A percentile compares a stretch with the other conserved stretches of the same genome.
These are phyloP conservation scores for Saturnispora ahearnii DNA, from an alignment of 805 yeast genomes.

Conservation along the genomic window DNA sequence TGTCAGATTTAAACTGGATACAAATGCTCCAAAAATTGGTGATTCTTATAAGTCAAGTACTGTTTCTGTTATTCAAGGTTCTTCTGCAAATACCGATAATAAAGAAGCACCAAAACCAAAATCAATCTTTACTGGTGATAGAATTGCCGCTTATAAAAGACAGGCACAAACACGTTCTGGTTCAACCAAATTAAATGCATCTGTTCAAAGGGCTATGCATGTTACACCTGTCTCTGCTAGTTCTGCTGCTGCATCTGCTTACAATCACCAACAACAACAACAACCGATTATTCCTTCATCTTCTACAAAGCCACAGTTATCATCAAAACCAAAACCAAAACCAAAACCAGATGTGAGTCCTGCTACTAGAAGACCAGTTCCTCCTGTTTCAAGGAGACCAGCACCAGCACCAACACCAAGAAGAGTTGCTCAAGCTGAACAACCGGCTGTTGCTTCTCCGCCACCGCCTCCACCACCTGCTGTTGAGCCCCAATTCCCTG, in stretches of 20 bases:
- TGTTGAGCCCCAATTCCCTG: slow-evolving; percentile 59
- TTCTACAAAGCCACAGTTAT: slow-evolving; percentile 8
- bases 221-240: background rate
- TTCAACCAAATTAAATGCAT: background rate
- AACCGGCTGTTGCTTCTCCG: slow-evolving; percentile 4
- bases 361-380: slow-evolving; percentile 15
- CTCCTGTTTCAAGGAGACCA: slow-evolving; percentile 11
- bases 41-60: slow-evolving; percentile 85
- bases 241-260: slow-evolving; percentile 30
- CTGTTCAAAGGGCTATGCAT: background rate
- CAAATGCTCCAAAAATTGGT: slow-evolving; percentile 52
- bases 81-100: slow-evolving; percentile 62
- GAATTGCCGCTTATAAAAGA: slow-evolving; percentile 22
- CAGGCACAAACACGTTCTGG: slow-evolving; percentile 7
- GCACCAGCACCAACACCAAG: slow-evolving; percentile 9
- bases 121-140: slow-evolving; percentile 19
- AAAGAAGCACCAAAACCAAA: slow-evolving; percentile 67
- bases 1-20: slow-evolving; percentile 59
- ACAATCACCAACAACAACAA: background rate
- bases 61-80: slow-evolving; percentile 72
- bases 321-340: slow-evolving; percentile 13
- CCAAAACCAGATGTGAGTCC: slow-evolving; percentile 19
- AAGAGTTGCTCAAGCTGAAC: background rate
- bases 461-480: slow-evolving; percentile 70
- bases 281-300: slow-evolving; percentile 9